A percentile compares a stretch with the other conserved stretches of the same genome.
These are phyloP conservation scores for Lathyrus tuberosus DNA, from an alignment of 306 rosid species.

Conservation along the genomic window DNA sequence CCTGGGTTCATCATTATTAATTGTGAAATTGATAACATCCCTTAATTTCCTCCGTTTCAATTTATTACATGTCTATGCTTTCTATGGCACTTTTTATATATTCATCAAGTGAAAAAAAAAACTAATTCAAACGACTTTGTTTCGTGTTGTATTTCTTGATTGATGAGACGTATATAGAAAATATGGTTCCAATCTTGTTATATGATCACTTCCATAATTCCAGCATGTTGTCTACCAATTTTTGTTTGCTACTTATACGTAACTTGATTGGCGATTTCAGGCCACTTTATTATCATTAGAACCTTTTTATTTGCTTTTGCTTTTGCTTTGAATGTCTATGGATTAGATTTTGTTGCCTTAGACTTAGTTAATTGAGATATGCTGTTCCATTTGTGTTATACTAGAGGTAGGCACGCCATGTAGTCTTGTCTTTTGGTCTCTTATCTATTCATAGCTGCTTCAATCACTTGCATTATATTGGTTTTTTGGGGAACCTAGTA, in stretches of 20 bases:
- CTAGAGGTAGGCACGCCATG: conserved; percentile 6
- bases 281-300: background rate
- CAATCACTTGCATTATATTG: background rate
- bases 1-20: too few species aligned
- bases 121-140: background rate
- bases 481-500: background rate
- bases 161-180: background rate
- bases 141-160: conserved; percentile 25
- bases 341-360: conserved; percentile 18
- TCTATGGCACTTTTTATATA: background rate
- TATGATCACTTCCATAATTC: conserved; percentile 20
- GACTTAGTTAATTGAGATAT: conserved; percentile 24
- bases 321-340: conserved; percentile 6
- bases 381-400: conserved; percentile 29
- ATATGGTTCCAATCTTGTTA: too few species aligned
- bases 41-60: too few species aligned
- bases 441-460: conserved; percentile 7
- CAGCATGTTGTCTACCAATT: conserved; percentile 17
- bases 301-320: background rate
- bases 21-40: too few species aligned
- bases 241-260: conserved; percentile 2
- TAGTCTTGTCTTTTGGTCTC: conserved; percentile 35
- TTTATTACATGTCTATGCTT: background rate
- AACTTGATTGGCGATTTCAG: conserved; percentile 9
- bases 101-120: background rate